These are phyloP conservation scores for Galerina sulciceps DNA, from an alignment of 768 basidiomycete genomes.

Conservation along the genomic window DNA sequence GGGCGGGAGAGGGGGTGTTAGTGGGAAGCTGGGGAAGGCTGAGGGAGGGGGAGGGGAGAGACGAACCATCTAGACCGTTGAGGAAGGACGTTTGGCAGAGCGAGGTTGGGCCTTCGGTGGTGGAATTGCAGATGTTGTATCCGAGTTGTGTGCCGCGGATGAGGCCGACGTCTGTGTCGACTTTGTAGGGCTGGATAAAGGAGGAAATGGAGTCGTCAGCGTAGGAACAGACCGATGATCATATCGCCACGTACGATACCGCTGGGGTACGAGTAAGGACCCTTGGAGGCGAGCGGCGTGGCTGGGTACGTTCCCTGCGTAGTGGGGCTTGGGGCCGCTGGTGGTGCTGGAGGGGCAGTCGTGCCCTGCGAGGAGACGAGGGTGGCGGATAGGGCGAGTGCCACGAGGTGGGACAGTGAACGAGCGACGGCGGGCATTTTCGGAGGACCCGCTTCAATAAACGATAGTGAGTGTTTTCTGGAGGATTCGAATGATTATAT, in stretches of 20 bases:
- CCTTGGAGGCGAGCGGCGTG: slow-evolving; percentile 44
- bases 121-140: slow-evolving; percentile 71
- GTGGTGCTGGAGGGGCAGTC: too few relatives aligned
- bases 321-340: background rate
- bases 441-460: too few relatives aligned
- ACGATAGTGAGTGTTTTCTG: too few relatives aligned
- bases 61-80: slow-evolving; percentile 52
- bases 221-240: too few relatives aligned
- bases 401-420: too few relatives aligned
- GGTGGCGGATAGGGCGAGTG: too few relatives aligned
- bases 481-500: too few relatives aligned
- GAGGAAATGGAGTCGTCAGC: background rate
- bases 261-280: slow-evolving; percentile 40
- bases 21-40: background rate
- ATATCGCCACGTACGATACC: slow-evolving; percentile 37
- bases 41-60: background rate
- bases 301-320: slow-evolving; percentile 34
- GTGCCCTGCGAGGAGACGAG: too few relatives aligned
- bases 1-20: background rate
- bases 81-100: slow-evolving; percentile 64
- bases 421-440: too few relatives aligned
- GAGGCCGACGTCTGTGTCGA: slow-evolving; percentile 37
- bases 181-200: slow-evolving; percentile 36
- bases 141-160: slow-evolving; percentile 53
- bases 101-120: slow-evolving; percentile 63